phyloP scores from a whole-genome alignment of 768 basidiomycete species.

The Podaxis rugospora region DNA sequence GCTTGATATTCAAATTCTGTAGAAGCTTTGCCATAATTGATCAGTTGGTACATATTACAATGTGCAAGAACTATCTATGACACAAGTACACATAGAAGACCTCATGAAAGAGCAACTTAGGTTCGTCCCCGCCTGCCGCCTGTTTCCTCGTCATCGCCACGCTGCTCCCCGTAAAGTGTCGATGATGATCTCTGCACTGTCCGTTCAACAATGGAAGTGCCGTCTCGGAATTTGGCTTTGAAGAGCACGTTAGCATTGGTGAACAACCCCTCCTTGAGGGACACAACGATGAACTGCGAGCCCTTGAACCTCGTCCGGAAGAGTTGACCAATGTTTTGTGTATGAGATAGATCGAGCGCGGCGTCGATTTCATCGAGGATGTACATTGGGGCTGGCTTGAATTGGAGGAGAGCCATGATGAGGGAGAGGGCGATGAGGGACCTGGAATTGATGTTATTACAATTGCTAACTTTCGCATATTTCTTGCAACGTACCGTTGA shows the following conservation, averaged over 20 bases:
- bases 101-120: slow-evolving; percentile 4
- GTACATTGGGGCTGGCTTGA: slow-evolving; percentile 99
- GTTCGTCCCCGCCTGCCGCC: slow-evolving; percentile 26
- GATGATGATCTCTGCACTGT: slow-evolving; percentile 66
- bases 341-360: slow-evolving; percentile 92
- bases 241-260: slow-evolving; percentile 97
- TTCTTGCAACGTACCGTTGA: slow-evolving; percentile 62
- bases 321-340: slow-evolving; percentile 97
- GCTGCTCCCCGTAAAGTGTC: slow-evolving; percentile 34
- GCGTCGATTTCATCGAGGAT: slow-evolving; percentile 99
- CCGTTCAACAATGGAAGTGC: slow-evolving; percentile 86
- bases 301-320: slow-evolving; percentile 98
- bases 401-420: slow-evolving; percentile 98
- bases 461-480: not conserved
- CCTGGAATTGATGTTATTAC: slow-evolving; percentile 33
- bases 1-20: no score
- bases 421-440: slow-evolving; percentile 96
- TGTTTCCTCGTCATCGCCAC: slow-evolving; percentile 20
- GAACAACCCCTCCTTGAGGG: slow-evolving; percentile 94
- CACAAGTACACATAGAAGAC: slow-evolving; percentile 18
- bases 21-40: no score
- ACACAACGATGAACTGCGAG: slow-evolving; percentile 97
- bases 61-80: slow-evolving; percentile 17
- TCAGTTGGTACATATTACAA: slow-evolving; percentile 19
- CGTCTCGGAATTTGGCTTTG: slow-evolving; percentile 88